Conservation (phyloP, 345 rosid genomes). For the Turritis glabra region DNA sequence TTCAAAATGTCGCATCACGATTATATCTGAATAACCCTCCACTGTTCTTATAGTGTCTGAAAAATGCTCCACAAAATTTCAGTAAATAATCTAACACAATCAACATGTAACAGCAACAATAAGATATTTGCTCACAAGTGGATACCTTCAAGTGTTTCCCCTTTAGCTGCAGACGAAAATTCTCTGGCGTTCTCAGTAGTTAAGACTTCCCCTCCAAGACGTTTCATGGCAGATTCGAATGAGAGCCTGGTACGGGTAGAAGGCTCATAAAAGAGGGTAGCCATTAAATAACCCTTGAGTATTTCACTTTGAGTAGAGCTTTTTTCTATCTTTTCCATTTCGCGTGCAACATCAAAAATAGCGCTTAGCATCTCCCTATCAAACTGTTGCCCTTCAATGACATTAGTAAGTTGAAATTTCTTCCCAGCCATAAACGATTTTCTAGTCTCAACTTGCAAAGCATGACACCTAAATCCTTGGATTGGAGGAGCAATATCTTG, state of each 20-base stretch:
- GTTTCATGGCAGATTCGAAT: slow-evolving; percentile 95
- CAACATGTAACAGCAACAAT: not conserved
- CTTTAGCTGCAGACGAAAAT: slow-evolving; percentile 95
- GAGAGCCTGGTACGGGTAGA: slow-evolving; percentile 96
- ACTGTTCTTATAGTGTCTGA: slow-evolving; percentile 89
- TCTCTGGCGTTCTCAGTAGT: slow-evolving; percentile 95
- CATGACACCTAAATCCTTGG: slow-evolving; percentile 42
- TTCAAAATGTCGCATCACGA: slow-evolving; percentile 95
- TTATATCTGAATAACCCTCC: slow-evolving; percentile 88
- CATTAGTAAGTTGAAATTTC: slow-evolving; percentile 76
- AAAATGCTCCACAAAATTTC: slow-evolving; percentile 12
- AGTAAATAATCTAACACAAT: not conserved
- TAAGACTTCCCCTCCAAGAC: slow-evolving; percentile 90
- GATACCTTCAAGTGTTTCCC: slow-evolving; percentile 95
- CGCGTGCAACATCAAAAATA: slow-evolving; percentile 77
- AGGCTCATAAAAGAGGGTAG: slow-evolving; percentile 93
- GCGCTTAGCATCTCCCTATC: slow-evolving; percentile 71
- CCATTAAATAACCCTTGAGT: slow-evolving; percentile 88
- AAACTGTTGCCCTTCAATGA: slow-evolving; percentile 88
- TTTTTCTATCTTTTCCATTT: slow-evolving; percentile 82
- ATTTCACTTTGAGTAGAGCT: slow-evolving; percentile 70
- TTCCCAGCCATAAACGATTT: slow-evolving; percentile 40
- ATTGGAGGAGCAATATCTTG: slow-evolving; percentile 8
- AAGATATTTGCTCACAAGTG: not conserved
- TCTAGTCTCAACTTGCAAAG: slow-evolving; percentile 39